Evolutionary conservation across 2,329 filamentous ascomycete genomes (phyloP).

Genomic region (Fusarium tanahbumbuense): DNA sequence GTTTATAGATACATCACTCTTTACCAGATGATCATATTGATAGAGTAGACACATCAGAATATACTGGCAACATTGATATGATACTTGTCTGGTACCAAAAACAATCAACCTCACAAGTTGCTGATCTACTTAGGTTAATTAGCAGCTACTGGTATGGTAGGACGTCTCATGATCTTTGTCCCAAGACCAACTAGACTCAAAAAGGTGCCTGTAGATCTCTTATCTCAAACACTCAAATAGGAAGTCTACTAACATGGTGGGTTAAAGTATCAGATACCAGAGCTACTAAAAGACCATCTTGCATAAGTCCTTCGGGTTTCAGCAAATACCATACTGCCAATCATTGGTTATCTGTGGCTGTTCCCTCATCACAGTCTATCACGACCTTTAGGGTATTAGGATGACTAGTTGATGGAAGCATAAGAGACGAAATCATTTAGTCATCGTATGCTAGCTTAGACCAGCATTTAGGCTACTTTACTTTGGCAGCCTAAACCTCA

Average conservation of each 20-base stretch:
- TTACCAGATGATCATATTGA: not conserved
- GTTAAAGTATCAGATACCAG: not conserved
- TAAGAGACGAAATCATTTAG: too few relatives aligned
- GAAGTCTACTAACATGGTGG: constrained; percentile 15
- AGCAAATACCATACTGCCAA: not conserved
- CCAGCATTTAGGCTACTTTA: too few relatives aligned
- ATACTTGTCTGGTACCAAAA: not conserved
- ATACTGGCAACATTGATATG: not conserved
- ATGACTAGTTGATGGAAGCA: too few relatives aligned
- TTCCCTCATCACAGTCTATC: not conserved
- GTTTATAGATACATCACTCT: not conserved
- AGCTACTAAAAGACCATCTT: not conserved
- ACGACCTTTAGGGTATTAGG: too few relatives aligned
- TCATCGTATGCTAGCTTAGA: too few relatives aligned
- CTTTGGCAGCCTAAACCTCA: too few relatives aligned
- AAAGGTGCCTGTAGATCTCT: constrained; percentile 4
- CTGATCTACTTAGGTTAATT: constrained; percentile 4
- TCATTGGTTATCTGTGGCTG: not conserved
- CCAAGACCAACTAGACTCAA: not conserved
- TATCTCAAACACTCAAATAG: constrained; percentile 7
- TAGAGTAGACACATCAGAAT: not conserved
- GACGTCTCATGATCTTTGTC: constrained; percentile 23
- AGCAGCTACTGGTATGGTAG: not conserved
- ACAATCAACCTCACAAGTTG: not conserved
- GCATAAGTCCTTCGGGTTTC: not conserved